Conservation (phyloP, 1,284 basidiomycete species). For the Somion occarium region DNA sequence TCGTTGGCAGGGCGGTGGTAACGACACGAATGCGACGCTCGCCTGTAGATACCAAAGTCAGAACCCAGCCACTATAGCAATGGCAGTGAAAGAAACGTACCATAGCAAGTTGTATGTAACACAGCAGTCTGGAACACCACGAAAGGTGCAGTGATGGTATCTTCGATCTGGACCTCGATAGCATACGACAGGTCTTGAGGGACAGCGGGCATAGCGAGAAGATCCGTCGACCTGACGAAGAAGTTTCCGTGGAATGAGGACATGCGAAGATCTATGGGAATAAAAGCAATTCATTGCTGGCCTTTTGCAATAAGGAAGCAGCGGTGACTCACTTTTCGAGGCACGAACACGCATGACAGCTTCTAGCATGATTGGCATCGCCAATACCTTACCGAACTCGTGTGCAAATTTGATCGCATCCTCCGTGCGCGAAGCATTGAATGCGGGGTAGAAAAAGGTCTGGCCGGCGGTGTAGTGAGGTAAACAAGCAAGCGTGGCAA, state of each 20-base stretch:
- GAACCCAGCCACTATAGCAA: not conserved
- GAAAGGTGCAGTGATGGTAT: conserved; percentile 88
- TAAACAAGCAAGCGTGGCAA: conserved; percentile 88
- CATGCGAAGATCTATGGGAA: conserved; percentile 77
- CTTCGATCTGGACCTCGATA: conserved; percentile 97
- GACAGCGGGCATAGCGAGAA: conserved; percentile 94
- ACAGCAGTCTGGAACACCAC: conserved; percentile 97
- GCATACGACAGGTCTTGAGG: conserved; percentile 96
- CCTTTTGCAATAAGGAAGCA: too few species aligned
- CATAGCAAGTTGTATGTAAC: conserved; percentile 93
- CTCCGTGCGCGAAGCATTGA: conserved; percentile 91
- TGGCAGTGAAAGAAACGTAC: conserved; percentile 33
- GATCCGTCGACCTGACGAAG: conserved; percentile 96
- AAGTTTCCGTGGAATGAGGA: conserved; percentile 99
- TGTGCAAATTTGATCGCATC: conserved; percentile 98
- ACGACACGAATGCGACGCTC: conserved; percentile 96
- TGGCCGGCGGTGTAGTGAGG: conserved; percentile 98
- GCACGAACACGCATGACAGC: conserved; percentile 98
- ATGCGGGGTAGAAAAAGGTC: conserved; percentile 98
- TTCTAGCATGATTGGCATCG: conserved; percentile 94
- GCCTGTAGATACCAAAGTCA: conserved; percentile 35
- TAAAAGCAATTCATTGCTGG: not conserved
- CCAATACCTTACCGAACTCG: conserved; percentile 91
- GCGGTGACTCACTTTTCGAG: conserved; percentile 75
- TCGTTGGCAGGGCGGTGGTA: conserved; percentile 91